Evolutionary conservation across 179 eudicot genomes (phyloP), one percentile per base, ranked within the genome.

Genomic region (Beta lomatogona): DNA sequence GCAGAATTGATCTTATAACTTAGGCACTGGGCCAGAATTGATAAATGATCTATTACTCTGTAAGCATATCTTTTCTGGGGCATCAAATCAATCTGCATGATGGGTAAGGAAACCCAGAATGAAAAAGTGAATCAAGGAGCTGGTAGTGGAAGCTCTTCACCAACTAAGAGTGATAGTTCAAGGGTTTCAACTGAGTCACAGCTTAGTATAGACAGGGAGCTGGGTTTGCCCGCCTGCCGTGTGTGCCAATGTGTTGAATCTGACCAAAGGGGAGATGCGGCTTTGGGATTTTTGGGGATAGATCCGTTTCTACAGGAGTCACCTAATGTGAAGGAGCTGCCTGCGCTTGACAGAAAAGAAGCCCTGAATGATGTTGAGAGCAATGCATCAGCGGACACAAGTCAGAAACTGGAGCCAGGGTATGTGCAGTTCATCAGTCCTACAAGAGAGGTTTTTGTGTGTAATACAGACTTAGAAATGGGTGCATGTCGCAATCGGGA

Each of bases 181-280:
- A 85, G 86, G 71, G 84, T 78, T 65, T 89, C 88, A 45, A 76
- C 82, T 55, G 81, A 78, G 41, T 89, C 98, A 72, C 78, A 86
- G 54, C 81, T 81, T 46, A 88, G 92, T 84, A 71, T 79, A 77
- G 96, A 89, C 66, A 87, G 83, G 79, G 98, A 92, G 21, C 77
- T 90, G 25, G 93, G 90, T 52, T 79, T 90, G 86, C 86, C 91
- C 28, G 75, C 93, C 84, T 95, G 98, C 80, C 97, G 98, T 60
- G 98, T 95, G 77, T 95, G 98, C 80, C 98, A 95, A 9, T 95
- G 98, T 84, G 84, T 78, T 50, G 97, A 93, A 84, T 89, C 97
- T 77, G 98, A 95, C 83, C 87, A 79, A 90, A 86, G 88, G 77
- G 98, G 98, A 61, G 96, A 95, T 84, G 85, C 84, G 31, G 93